Evolutionary conservation across 495 filamentous ascomycete genomes (phyloP).

Genomic region (Lophiotrema nucula): DNA sequence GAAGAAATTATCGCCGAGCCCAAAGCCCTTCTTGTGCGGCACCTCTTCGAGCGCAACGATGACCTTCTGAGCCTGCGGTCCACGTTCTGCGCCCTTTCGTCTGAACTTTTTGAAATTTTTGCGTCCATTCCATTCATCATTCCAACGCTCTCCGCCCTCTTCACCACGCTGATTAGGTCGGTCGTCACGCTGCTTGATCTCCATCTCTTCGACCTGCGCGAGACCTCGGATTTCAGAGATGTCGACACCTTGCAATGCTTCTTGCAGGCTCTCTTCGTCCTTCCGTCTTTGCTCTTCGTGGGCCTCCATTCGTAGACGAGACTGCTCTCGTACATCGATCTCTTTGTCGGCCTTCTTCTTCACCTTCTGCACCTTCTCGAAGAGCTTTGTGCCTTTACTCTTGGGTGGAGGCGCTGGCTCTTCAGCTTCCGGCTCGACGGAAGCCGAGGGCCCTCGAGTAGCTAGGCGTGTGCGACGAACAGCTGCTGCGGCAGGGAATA

Average conservation of each 20-base stretch:
- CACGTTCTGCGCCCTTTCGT: conserved; percentile 49
- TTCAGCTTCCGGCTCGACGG: conserved; percentile 22
- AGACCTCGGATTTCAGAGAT: conserved; percentile 70
- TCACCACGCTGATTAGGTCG: conserved; percentile 15
- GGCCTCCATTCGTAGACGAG: conserved; percentile 65
- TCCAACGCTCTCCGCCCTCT: conserved; percentile 69
- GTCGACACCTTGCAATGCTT: conserved; percentile 58
- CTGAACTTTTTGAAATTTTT: conserved; percentile 96
- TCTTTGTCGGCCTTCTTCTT: conserved; percentile 40
- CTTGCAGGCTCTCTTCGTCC: conserved; percentile 59
- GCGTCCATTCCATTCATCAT: conserved; percentile 88
- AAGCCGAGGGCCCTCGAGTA: conserved; percentile 32
- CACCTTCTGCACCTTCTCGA: conserved; percentile 30
- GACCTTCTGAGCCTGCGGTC: conserved; percentile 16
- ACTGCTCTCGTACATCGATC: conserved; percentile 66
- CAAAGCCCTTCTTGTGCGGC: conserved; percentile 67
- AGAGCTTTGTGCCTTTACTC: conserved; percentile 3
- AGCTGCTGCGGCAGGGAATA: conserved; percentile 69
- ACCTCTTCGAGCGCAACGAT: conserved; percentile 73
- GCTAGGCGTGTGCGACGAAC: conserved; percentile 68
- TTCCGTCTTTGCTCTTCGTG: conserved; percentile 60
- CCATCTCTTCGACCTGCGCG: conserved; percentile 79
- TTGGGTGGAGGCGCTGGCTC: conserved; percentile 38
- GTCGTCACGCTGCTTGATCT: conserved; percentile 46
- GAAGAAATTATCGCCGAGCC: conserved; percentile 85